phyloP scores from a whole-genome alignment of 2,329 filamentous ascomycete species.

The Davidsoniella virescens region DNA sequence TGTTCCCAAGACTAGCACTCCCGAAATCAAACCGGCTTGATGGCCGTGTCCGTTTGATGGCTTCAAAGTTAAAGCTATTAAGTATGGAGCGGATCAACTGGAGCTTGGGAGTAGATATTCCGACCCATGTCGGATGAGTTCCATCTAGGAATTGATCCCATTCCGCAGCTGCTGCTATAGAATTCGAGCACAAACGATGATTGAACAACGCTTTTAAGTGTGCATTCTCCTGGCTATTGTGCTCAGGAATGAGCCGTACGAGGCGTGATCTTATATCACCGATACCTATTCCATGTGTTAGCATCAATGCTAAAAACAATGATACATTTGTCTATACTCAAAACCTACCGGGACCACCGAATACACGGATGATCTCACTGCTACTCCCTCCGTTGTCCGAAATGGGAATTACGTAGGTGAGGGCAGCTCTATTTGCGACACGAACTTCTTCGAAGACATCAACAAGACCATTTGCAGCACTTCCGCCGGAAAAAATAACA shows the following conservation, averaged over 20 bases:
- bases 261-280: slow-evolving; percentile 42
- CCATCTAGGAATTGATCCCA: slow-evolving; percentile 86
- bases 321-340: neutral
- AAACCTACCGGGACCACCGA: slow-evolving; percentile 68
- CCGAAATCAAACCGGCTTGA: slow-evolving; percentile 64
- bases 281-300: slow-evolving; percentile 33
- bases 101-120: slow-evolving; percentile 53
- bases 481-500: slow-evolving; percentile 81
- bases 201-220: slow-evolving; percentile 80
- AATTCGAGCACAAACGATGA: slow-evolving; percentile 49
- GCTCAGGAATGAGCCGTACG: slow-evolving; percentile 68
- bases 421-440: slow-evolving; percentile 45
- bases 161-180: slow-evolving; percentile 51
- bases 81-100: slow-evolving; percentile 65
- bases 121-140: slow-evolving; percentile 57
- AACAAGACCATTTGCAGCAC: slow-evolving; percentile 84
- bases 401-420: slow-evolving; percentile 85
- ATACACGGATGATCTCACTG: slow-evolving; percentile 82
- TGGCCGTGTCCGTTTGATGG: slow-evolving; percentile 58
- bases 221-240: slow-evolving; percentile 44
- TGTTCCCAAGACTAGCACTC: slow-evolving; percentile 58
- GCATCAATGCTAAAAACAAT: slow-evolving; percentile 1
- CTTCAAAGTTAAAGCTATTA: slow-evolving; percentile 61
- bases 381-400: slow-evolving; percentile 92
- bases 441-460: slow-evolving; percentile 65